These are phyloP conservation scores for Gossypioides kirkii DNA, from an alignment of 345 rosid species.

Conservation along the genomic window DNA sequence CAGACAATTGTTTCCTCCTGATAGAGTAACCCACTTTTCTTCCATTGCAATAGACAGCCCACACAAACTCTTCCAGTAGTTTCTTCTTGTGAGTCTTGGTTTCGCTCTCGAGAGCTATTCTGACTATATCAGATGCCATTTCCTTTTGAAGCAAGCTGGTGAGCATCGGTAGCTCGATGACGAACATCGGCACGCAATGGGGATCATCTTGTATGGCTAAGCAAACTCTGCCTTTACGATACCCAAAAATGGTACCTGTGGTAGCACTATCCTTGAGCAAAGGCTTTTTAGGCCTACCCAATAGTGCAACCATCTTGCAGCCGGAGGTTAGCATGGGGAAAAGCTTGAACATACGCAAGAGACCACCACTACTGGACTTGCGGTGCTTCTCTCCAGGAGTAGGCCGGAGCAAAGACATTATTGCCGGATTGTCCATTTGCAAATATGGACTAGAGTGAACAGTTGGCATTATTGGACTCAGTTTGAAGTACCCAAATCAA, in stretches of 20 bases:
- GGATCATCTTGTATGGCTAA: conserved; percentile 96
- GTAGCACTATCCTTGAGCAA: conserved; percentile 75
- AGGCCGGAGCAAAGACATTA: conserved; percentile 62
- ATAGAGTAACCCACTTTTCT: conserved; percentile 81
- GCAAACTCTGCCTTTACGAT: conserved; percentile 72
- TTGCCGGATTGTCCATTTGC: conserved; percentile 74
- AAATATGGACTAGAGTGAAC: conserved; percentile 73
- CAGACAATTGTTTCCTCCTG: conserved; percentile 77
- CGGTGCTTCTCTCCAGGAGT: conserved; percentile 41
- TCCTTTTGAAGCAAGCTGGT: conserved; percentile 71
- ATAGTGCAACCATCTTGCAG: conserved; percentile 87
- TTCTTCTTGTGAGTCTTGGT: conserved; percentile 72
- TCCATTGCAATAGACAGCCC: conserved; percentile 93
- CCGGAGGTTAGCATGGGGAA: conserved; percentile 93
- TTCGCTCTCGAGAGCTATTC: conserved; percentile 89
- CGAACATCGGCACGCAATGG: conserved; percentile 67
- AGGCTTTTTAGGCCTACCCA: conserved; percentile 68
- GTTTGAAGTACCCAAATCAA: conserved; percentile 9
- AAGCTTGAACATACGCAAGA: conserved; percentile 77
- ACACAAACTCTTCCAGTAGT: conserved; percentile 79
- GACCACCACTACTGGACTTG: conserved; percentile 57
- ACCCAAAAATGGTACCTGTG: conserved; percentile 81
- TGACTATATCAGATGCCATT: conserved; percentile 81
- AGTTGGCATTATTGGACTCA: conserved; percentile 45
- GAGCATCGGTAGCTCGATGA: conserved; percentile 83